Percentiles rank a stretch among this genome's conserved stretches.
Conservation (phyloP, 441 rosid species). For the Codiaeum variegatum region DNA sequence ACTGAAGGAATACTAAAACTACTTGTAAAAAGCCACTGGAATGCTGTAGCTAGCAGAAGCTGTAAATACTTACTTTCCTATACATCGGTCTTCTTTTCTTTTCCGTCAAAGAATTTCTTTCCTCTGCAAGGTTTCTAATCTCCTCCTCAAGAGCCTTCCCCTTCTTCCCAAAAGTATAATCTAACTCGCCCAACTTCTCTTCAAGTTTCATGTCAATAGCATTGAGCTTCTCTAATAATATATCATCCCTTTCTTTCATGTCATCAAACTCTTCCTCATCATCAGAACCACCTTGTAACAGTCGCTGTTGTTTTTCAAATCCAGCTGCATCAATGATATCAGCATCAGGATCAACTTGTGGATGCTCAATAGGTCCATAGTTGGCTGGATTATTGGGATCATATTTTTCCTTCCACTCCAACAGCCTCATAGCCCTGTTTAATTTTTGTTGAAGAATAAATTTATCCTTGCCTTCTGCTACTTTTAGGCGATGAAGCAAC, state of each 20-base stretch:
- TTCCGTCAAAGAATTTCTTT: conserved; percentile 85
- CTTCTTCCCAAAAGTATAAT: conserved; percentile 88
- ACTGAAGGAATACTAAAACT: neutral
- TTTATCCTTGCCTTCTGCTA: conserved; percentile 82
- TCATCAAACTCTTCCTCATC: conserved; percentile 93
- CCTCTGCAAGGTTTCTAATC: conserved; percentile 86
- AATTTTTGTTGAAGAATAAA: conserved; percentile 81
- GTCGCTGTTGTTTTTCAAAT: conserved; percentile 35
- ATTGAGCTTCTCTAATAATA: conserved; percentile 64
- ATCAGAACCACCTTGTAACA: conserved; percentile 26
- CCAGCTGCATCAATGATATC: conserved; percentile 30
- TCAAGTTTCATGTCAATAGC: conserved; percentile 79
- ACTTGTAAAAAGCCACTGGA: neutral
- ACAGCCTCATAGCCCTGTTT: conserved; percentile 77
- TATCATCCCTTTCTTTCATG: conserved; percentile 83
- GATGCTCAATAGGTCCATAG: conserved; percentile 57
- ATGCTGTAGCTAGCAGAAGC: neutral
- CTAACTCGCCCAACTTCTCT: conserved; percentile 75
- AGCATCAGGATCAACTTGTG: conserved; percentile 35
- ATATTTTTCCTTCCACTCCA: conserved; percentile 80
- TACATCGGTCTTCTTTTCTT: conserved; percentile 76
- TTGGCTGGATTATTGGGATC: conserved; percentile 82
- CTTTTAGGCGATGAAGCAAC: conserved; percentile 68
- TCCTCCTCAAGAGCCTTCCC: conserved; percentile 88
- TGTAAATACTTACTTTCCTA: conserved; percentile 52